These are phyloP conservation scores for Lactuca sativa DNA, from an alignment of 129 eudicot species.

Conservation along the genomic window DNA sequence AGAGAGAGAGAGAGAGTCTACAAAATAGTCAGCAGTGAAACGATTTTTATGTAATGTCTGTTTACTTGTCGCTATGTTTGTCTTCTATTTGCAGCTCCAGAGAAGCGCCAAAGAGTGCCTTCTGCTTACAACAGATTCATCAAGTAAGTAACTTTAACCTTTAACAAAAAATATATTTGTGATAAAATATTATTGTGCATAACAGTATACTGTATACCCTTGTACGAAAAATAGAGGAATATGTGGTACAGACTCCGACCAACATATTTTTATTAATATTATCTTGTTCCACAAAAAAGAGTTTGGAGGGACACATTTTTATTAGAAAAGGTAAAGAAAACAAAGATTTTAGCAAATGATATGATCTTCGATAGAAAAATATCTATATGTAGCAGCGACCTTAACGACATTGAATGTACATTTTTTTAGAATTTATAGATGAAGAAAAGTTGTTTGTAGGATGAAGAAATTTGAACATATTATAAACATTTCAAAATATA, in stretches of 20 bases:
- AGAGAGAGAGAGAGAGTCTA: conserved; percentile 27
- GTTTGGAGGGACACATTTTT: background rate
- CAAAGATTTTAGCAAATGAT: background rate
- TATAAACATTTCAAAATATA: conserved; percentile 16
- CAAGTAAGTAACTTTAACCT: conserved; percentile 58
- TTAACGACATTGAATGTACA: background rate
- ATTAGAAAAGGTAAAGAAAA: no score
- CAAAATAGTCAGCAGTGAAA: conserved; percentile 53
- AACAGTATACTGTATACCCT: conserved; percentile 9
- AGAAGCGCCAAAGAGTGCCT: conserved; percentile 99
- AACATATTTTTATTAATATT: conserved; percentile 2
- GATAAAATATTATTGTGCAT: conserved; percentile 4
- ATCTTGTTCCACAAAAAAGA: conserved; percentile 1
- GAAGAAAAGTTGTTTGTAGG: background rate
- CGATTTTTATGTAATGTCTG: conserved; percentile 41
- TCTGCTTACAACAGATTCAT: conserved; percentile 99
- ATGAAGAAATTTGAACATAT: background rate
- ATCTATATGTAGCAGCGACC: background rate
- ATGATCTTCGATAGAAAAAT: background rate
- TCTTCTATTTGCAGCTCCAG: conserved; percentile 79
- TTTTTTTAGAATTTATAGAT: background rate
- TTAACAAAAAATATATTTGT: conserved; percentile 12
- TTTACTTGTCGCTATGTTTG: conserved; percentile 46
- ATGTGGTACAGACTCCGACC: conserved; percentile 4
- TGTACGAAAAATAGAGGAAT: conserved; percentile 15